A percentile compares a stretch with the other conserved stretches of the same genome.
phyloP scores from a whole-genome alignment of 1,139 yeast genomes.

The Suhomyces taliae region DNA sequence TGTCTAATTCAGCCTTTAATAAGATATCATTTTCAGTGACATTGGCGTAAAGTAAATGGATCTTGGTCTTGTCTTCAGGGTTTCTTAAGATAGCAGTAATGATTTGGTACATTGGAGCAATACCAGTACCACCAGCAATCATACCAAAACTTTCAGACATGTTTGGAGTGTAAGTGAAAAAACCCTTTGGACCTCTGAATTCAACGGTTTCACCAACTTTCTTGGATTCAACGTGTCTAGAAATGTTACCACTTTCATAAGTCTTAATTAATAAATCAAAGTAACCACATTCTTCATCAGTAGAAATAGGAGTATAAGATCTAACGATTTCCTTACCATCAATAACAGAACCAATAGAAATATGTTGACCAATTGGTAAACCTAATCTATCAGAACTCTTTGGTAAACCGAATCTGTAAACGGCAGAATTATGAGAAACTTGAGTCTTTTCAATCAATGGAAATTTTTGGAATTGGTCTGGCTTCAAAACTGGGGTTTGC shows the following conservation, averaged over 20 bases:
- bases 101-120: conserved; percentile 92
- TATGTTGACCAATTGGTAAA: conserved; percentile 93
- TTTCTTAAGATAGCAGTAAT: conserved; percentile 74
- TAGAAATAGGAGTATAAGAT: conserved; percentile 92
- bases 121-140: conserved; percentile 95
- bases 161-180: conserved; percentile 81
- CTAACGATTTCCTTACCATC: conserved; percentile 83
- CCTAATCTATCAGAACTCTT: conserved; percentile 74
- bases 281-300: conserved; percentile 81
- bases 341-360: conserved; percentile 71
- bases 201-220: conserved; percentile 47
- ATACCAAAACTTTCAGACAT: conserved; percentile 74
- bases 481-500: conserved; percentile 56
- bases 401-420: conserved; percentile 86
- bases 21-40: conserved; percentile 76
- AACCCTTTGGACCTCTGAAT: conserved; percentile 90
- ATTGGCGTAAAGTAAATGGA: conserved; percentile 74
- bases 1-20: conserved; percentile 76
- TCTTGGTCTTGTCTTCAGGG: conserved; percentile 76
- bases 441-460: conserved; percentile 79
- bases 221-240: conserved; percentile 70
- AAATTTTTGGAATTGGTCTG: conserved; percentile 73
- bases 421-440: conserved; percentile 78
- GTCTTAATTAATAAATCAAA: conserved; percentile 90
- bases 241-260: conserved; percentile 89